phyloP scores from a whole-genome alignment of 768 basidiomycete species.

The Leccinum truebloodii region DNA sequence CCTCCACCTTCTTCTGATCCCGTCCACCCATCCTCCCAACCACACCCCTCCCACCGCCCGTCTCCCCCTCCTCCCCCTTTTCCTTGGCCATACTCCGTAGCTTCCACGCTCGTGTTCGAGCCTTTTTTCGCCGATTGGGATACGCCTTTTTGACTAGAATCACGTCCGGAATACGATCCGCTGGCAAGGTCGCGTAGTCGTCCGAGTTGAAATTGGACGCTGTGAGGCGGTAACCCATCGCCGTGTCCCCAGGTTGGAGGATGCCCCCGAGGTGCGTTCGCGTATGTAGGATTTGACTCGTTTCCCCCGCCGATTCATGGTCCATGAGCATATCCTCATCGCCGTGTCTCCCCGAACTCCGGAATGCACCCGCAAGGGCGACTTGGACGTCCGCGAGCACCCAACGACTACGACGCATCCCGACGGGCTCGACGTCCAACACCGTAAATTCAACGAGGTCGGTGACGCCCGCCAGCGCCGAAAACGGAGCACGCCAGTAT shows the following conservation, averaged over 20 bases:
- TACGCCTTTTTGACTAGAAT: constrained; percentile 95
- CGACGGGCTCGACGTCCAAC: constrained; percentile 88
- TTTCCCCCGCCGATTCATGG: constrained; percentile 55
- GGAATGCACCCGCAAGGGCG: constrained; percentile 78
- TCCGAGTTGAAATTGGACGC: constrained; percentile 93
- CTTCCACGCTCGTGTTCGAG: constrained; percentile 80
- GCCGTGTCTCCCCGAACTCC: constrained; percentile 45
- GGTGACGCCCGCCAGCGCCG: constrained; percentile 74
- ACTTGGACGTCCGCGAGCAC: constrained; percentile 91
- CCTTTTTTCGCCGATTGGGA: constrained; percentile 92
- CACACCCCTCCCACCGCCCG: constrained; percentile 75
- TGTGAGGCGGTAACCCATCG: constrained; percentile 85
- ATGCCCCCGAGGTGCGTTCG: constrained; percentile 94
- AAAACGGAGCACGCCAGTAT: constrained; percentile 94
- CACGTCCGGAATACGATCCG: constrained; percentile 80
- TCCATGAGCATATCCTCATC: constrained; percentile 59
- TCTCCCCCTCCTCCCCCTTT: constrained; percentile 83
- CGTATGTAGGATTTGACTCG: constrained; percentile 89
- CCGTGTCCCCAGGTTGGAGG: constrained; percentile 94
- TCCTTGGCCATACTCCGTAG: constrained; percentile 92
- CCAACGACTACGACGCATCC: constrained; percentile 67
- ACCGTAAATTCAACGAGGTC: constrained; percentile 96
- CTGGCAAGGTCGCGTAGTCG: constrained; percentile 68
- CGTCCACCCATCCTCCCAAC: constrained; percentile 88
- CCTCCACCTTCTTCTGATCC: constrained; percentile 90